Conservation (phyloP, 2,329 filamentous ascomycete genomes). For the Corinectria fuckeliana region DNA sequence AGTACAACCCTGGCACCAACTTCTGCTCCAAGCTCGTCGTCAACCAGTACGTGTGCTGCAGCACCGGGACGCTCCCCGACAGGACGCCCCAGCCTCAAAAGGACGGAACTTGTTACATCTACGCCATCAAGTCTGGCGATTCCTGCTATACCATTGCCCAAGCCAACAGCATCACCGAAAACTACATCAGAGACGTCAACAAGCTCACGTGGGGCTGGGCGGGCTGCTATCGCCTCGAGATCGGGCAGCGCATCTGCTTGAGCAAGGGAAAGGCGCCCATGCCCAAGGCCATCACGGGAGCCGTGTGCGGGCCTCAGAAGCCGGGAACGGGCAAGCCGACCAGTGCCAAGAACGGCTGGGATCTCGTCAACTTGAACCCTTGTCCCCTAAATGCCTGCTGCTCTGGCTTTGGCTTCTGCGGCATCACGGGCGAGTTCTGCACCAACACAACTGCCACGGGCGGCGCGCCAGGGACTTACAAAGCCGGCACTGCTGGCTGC, state of each 20-base stretch:
- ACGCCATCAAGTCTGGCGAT: constrained; percentile 42
- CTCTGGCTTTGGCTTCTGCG: constrained; percentile 53
- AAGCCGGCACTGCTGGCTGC: constrained; percentile 35
- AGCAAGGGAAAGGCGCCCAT: constrained; percentile 44
- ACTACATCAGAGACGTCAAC: constrained; percentile 47
- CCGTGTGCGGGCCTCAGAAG: constrained; percentile 45
- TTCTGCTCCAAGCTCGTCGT: constrained; percentile 44
- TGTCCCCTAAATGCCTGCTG: constrained; percentile 54
- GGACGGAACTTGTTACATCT: constrained; percentile 46
- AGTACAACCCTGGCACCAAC: constrained; percentile 44
- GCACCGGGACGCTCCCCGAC: constrained; percentile 43
- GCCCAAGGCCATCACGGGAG: constrained; percentile 39
- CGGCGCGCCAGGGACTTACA: constrained; percentile 37
- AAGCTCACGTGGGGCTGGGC: constrained; percentile 48
- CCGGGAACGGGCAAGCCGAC: constrained; percentile 36
- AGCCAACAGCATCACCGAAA: constrained; percentile 43
- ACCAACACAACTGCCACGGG: constrained; percentile 38
- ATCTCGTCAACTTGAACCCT: constrained; percentile 50
- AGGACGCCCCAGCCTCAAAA: constrained; percentile 40
- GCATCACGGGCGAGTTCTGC: constrained; percentile 53
- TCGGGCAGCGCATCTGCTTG: constrained; percentile 42
- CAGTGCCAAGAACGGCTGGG: constrained; percentile 35
- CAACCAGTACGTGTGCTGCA: constrained; percentile 47
- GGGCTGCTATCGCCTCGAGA: constrained; percentile 41
- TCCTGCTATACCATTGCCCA: constrained; percentile 42